Conservation (phyloP, 164 flowering plant genomes). For the Sedum album region DNA sequence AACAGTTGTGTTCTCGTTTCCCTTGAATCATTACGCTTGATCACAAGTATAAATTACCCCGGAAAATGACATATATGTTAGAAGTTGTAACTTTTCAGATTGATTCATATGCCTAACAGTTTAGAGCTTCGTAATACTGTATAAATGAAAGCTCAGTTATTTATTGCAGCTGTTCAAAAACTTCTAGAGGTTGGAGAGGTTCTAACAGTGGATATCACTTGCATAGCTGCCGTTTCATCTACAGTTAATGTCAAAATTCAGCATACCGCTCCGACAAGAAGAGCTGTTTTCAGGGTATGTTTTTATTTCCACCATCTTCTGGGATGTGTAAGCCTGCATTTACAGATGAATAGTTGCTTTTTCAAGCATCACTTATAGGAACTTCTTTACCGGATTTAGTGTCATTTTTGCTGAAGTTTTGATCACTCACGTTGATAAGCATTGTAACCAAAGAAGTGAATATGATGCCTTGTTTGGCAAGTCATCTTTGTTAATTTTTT, state of each 20-base stretch:
- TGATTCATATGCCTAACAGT: too few relatives aligned
- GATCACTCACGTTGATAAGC: neutral
- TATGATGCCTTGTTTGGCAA: neutral
- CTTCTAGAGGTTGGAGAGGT: conserved; percentile 90
- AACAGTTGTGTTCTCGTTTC: too few relatives aligned
- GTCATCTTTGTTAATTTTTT: too few relatives aligned
- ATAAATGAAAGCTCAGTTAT: neutral
- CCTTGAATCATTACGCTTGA: too few relatives aligned
- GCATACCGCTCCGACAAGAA: conserved; percentile 64
- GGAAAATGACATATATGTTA: too few relatives aligned
- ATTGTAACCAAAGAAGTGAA: neutral
- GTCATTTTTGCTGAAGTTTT: neutral
- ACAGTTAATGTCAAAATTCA: conserved; percentile 65
- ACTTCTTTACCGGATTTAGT: neutral
- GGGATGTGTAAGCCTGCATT: neutral
- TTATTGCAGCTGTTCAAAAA: conserved; percentile 73
- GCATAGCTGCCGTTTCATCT: conserved; percentile 71
- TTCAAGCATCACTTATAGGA: neutral
- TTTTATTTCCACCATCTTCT: neutral
- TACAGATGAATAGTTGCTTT: neutral
- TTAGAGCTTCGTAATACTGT: too few relatives aligned
- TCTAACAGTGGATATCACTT: conserved; percentile 63
- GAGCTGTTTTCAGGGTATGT: conserved; percentile 84
- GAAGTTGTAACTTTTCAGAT: too few relatives aligned
- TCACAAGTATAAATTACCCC: too few relatives aligned